phyloP scores from a whole-genome alignment of 805 yeast genomes.

The Candida wancherniae region DNA sequence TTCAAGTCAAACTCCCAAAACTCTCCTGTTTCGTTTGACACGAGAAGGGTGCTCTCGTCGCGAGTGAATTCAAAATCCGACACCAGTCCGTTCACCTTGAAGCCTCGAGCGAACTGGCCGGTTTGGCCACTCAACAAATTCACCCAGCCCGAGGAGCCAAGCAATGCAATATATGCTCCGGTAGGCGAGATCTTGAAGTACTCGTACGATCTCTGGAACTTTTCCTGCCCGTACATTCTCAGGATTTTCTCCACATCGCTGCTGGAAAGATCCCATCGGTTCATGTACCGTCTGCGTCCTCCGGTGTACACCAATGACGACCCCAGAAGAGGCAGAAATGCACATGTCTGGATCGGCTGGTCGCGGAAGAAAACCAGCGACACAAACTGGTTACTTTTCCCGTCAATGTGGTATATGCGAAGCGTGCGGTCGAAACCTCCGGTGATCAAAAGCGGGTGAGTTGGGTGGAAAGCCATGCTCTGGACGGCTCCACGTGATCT shows the following conservation, averaged over 20 bases:
- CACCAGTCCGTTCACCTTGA: conserved; percentile 82
- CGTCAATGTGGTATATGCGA: conserved; percentile 86
- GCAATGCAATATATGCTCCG: conserved; percentile 68
- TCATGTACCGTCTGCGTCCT: conserved; percentile 90
- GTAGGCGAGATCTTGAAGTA: conserved; percentile 70
- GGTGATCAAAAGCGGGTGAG: conserved; percentile 75
- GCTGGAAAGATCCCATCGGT: conserved; percentile 75
- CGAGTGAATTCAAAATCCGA: conserved; percentile 71
- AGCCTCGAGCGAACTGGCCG: conserved; percentile 85
- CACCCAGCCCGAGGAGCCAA: conserved; percentile 89
- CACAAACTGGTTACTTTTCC: conserved; percentile 73
- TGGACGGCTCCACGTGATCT: conserved; percentile 80
- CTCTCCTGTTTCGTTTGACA: conserved; percentile 76
- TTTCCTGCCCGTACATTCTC: conserved; percentile 88
- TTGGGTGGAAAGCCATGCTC: conserved; percentile 77
- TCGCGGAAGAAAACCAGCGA: conserved; percentile 76
- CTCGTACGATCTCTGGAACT: conserved; percentile 81
- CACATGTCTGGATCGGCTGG: conserved; percentile 75
- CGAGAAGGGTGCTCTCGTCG: conserved; percentile 41
- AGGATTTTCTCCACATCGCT: conserved; percentile 79
- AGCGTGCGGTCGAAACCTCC: conserved; percentile 91
- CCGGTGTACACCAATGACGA: conserved; percentile 64
- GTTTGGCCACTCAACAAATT: conserved; percentile 70
- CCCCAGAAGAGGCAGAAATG: conserved; percentile 46
- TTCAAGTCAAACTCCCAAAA: conserved; percentile 72